Conservation (phyloP, 1,284 basidiomycete genomes). For the Melampsora larici-populina region DNA sequence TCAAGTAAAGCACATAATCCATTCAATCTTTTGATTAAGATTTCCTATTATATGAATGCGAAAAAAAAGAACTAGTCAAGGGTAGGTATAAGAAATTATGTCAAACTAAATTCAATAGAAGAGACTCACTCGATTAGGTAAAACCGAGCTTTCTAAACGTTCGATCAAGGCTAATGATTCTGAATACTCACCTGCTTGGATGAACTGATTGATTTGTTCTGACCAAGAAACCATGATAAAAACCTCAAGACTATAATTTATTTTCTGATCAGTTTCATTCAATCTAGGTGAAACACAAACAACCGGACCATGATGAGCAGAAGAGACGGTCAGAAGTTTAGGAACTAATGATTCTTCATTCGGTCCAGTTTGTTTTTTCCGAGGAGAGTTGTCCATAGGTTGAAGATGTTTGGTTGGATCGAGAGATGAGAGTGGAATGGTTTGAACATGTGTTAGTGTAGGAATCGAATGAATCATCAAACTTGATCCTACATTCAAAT, state of each 20-base stretch:
- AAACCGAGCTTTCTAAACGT: conserved; percentile 63
- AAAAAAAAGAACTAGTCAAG: conserved; percentile 17
- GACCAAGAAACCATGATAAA: conserved; percentile 70
- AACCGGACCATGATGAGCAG: conserved; percentile 58
- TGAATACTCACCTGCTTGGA: conserved; percentile 67
- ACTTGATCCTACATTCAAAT: conserved; percentile 56
- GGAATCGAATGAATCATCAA: conserved; percentile 76
- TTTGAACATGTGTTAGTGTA: conserved; percentile 66
- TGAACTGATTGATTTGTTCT: conserved; percentile 79
- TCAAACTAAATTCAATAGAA: conserved; percentile 27
- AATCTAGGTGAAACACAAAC: conserved; percentile 72
- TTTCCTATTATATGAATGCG: conserved; percentile 45
- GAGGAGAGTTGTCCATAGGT: conserved; percentile 49
- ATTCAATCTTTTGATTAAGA: conserved; percentile 54
- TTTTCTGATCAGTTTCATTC: conserved; percentile 61
- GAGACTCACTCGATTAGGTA: conserved; percentile 66
- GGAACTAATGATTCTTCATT: conserved; percentile 53
- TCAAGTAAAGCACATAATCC: conserved; percentile 66
- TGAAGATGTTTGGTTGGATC: conserved; percentile 47
- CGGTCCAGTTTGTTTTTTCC: conserved; percentile 43
- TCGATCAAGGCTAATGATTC: conserved; percentile 80
- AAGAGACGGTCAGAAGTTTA: conserved; percentile 62
- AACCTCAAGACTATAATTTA: conserved; percentile 75
- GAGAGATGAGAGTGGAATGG: conserved; percentile 65
- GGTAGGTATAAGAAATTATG: conserved; percentile 18